Evolutionary conservation across 2,329 filamentous ascomycete genomes (phyloP).

Genomic region (Aspergillus quadrilineatus): DNA sequence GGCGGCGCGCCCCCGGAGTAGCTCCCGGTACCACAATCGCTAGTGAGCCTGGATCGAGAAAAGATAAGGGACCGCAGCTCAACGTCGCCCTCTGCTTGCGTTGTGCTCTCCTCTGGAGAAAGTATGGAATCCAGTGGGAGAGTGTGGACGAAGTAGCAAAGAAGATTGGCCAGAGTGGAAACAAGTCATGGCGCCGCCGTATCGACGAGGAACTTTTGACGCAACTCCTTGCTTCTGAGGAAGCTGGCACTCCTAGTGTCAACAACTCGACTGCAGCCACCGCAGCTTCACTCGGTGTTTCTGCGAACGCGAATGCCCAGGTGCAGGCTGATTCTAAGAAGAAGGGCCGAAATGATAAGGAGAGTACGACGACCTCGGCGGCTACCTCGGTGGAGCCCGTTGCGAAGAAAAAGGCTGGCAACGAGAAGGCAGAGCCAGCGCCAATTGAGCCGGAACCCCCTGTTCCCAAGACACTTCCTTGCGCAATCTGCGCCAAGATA

Average conservation of each 20-base stretch:
- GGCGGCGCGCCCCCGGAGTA: slow-evolving; percentile 82
- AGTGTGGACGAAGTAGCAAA: slow-evolving; percentile 87
- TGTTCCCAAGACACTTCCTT: slow-evolving; percentile 75
- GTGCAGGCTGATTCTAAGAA: slow-evolving; percentile 58
- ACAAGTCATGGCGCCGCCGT: slow-evolving; percentile 80
- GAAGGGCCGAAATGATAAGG: slow-evolving; percentile 56
- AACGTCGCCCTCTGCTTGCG: slow-evolving; percentile 83
- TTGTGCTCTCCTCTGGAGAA: slow-evolving; percentile 90
- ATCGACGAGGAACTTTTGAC: slow-evolving; percentile 80
- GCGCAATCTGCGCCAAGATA: slow-evolving; percentile 75
- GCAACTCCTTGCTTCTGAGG: slow-evolving; percentile 47
- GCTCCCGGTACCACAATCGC: slow-evolving; percentile 68
- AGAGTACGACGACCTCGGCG: slow-evolving; percentile 50
- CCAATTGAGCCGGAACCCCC: slow-evolving; percentile 74
- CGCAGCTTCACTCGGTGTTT: slow-evolving; percentile 45
- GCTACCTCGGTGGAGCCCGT: slow-evolving; percentile 45
- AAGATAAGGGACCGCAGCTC: slow-evolving; percentile 73
- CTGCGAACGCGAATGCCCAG: slow-evolving; percentile 36
- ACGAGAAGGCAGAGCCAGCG: slow-evolving; percentile 58
- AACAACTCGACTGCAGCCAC: slow-evolving; percentile 44
- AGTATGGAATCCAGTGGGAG: slow-evolving; percentile 95
- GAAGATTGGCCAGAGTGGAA: slow-evolving; percentile 76
- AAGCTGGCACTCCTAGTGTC: slow-evolving; percentile 44
- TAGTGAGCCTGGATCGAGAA: slow-evolving; percentile 64
- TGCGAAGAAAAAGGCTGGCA: slow-evolving; percentile 63